Percentiles rank a stretch among this genome's conserved stretches.
Conservation (phyloP, 495 filamentous ascomycete species). For the Choiromyces venosus region DNA sequence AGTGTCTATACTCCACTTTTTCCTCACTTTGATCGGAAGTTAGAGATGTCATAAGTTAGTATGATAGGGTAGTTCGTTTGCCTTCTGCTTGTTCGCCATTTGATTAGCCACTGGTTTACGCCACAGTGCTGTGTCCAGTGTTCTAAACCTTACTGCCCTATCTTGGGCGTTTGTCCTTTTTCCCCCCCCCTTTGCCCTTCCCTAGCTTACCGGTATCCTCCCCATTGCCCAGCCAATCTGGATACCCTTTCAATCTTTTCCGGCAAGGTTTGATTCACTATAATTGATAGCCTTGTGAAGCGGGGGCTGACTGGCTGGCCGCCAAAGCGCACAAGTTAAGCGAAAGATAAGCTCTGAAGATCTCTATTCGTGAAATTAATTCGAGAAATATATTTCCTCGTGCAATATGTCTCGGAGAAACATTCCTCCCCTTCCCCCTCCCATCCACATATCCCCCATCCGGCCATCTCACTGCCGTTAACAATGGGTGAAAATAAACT, state of each 20-base stretch:
- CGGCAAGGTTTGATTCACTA: background rate
- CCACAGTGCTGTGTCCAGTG: background rate
- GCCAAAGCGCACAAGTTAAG: background rate
- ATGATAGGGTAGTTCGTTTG: background rate
- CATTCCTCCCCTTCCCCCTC: conserved; percentile 7
- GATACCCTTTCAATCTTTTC: background rate
- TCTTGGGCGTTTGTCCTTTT: background rate
- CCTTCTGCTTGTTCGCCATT: background rate
- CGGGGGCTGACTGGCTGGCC: background rate
- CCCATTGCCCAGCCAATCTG: background rate
- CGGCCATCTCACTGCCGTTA: background rate
- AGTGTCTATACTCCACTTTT: too few relatives aligned
- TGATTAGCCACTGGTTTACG: background rate
- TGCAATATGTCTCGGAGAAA: conserved; percentile 18
- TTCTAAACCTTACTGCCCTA: too few relatives aligned
- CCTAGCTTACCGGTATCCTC: background rate
- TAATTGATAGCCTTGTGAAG: background rate
- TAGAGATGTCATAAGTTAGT: too few relatives aligned
- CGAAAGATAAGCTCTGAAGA: conserved; percentile 1
- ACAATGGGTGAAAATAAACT: background rate
- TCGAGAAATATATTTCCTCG: background rate
- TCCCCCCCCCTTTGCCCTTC: background rate
- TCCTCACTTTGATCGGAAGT: background rate
- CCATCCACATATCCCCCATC: too few relatives aligned
- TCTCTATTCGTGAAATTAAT: background rate